phyloP scores from a whole-genome alignment of 75 land plant species.

The Pinus tabuliformis region DNA sequence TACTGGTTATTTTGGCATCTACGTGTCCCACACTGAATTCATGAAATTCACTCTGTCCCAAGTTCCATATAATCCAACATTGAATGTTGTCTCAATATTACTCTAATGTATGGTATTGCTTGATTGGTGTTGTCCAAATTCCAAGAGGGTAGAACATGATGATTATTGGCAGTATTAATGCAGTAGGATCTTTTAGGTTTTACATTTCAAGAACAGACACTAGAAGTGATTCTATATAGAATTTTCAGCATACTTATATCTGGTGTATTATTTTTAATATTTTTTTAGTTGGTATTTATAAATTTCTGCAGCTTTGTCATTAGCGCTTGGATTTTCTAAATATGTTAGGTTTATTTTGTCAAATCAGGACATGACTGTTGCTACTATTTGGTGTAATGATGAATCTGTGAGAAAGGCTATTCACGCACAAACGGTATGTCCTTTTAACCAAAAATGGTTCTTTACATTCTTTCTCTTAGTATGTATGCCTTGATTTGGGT shows the following conservation, averaged over 20 bases:
- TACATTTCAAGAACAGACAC: no score
- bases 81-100: neutral
- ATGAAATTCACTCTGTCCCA: no score
- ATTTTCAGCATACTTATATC: no score
- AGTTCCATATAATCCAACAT: no score
- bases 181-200: no score
- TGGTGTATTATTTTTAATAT: neutral
- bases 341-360: neutral
- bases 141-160: neutral
- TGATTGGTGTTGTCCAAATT: neutral
- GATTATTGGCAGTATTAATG: neutral
- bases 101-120: neutral
- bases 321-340: neutral
- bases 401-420: constrained; percentile 71
- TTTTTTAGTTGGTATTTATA: neutral
- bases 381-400: constrained; percentile 70
- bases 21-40: neutral
- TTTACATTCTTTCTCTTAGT: no score
- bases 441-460: neutral
- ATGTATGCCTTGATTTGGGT: no score
- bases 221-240: no score
- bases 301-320: neutral
- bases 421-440: constrained; percentile 63
- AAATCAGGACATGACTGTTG: constrained; percentile 65
- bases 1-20: neutral